phyloP scores from a whole-genome alignment of 768 basidiomycete genomes.

The Galerina sulciceps region DNA sequence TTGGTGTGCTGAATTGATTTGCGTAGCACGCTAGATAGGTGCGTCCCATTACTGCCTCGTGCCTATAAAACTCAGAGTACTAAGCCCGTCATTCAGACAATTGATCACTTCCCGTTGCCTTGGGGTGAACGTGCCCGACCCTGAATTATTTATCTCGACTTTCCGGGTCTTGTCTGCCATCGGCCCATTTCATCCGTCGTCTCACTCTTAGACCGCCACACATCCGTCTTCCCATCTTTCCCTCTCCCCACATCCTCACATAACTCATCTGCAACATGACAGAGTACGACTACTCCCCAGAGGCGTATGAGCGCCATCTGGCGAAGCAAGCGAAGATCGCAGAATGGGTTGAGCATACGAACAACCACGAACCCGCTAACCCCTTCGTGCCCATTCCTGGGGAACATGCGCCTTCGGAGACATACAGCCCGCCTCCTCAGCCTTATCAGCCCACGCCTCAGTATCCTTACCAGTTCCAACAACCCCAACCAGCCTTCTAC shows the following conservation, averaged over 20 bases:
- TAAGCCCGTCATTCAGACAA: not conserved
- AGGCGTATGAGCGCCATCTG: slow-evolving; percentile 15
- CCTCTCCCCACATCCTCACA: not conserved
- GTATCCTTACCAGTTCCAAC: slow-evolving; percentile 6
- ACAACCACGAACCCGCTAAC: slow-evolving; percentile 12
- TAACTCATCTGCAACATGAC: slow-evolving; percentile 15
- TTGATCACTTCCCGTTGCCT: not conserved
- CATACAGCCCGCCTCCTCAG: slow-evolving; percentile 3
- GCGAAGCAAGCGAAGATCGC: slow-evolving; percentile 18
- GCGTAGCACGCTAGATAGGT: not conserved
- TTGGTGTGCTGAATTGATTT: not conserved
- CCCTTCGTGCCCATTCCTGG: slow-evolving; percentile 19
- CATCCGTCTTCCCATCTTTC: not conserved
- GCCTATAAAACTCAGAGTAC: not conserved
- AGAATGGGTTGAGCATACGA: slow-evolving; percentile 19
- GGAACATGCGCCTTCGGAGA: slow-evolving; percentile 14
- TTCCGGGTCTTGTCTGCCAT: slow-evolving; percentile 6
- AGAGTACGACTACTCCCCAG: slow-evolving; percentile 27
- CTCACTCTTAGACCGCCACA: slow-evolving; percentile 4
- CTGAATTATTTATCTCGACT: not conserved
- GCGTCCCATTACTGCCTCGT: not conserved
- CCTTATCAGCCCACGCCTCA: not conserved
- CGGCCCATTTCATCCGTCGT: not conserved
- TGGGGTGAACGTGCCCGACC: slow-evolving; percentile 2
- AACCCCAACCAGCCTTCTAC: slow-evolving; percentile 11